phyloP scores from a whole-genome alignment of 495 filamentous ascomycete species.

The Hypoxylon rickii region DNA sequence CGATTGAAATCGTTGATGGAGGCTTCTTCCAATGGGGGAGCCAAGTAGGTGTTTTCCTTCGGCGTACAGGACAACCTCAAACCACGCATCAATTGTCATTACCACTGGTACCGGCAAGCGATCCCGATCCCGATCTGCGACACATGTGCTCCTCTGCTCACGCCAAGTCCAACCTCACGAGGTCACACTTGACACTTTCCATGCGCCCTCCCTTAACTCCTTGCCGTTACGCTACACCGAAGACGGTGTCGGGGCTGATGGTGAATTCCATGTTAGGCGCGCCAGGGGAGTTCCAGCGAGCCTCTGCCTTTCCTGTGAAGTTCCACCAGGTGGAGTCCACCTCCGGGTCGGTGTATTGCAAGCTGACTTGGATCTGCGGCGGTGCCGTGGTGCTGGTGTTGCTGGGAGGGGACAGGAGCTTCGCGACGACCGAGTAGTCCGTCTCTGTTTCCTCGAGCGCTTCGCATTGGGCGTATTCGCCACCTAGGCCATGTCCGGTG shows the following conservation, averaged over 20 bases:
- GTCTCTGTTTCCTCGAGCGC: slow-evolving; percentile 19
- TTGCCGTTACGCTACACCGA: slow-evolving; percentile 33
- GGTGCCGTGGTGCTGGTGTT: background rate
- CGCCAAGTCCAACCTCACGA: slow-evolving; percentile 11
- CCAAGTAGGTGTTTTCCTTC: background rate
- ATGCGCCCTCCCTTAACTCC: slow-evolving; percentile 10
- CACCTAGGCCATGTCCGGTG: slow-evolving; percentile 32
- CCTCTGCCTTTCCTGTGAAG: slow-evolving; percentile 36
- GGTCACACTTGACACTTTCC: slow-evolving; percentile 18
- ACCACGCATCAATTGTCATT: background rate
- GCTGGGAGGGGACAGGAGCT: slow-evolving; percentile 31
- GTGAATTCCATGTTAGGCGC: no score
- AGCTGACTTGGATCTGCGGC: slow-evolving; percentile 37
- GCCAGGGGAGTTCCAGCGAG: no score
- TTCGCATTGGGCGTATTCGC: slow-evolving; percentile 28
- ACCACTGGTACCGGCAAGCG: slow-evolving; percentile 1
- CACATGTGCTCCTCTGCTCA: slow-evolving; percentile 18
- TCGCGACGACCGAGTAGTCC: slow-evolving; percentile 26
- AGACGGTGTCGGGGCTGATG: slow-evolving; percentile 34
- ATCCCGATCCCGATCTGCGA: slow-evolving; percentile 11
- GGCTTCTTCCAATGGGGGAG: background rate
- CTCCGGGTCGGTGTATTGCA: slow-evolving; percentile 33
- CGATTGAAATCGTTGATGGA: background rate
- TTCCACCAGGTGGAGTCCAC: slow-evolving; percentile 39
- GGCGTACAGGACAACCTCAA: background rate